A percentile compares a stretch with the other conserved stretches of the same genome.
These are phyloP conservation scores for Calcarisporium arbuscula DNA, from an alignment of 2,329 filamentous ascomycete species.

Conservation along the genomic window DNA sequence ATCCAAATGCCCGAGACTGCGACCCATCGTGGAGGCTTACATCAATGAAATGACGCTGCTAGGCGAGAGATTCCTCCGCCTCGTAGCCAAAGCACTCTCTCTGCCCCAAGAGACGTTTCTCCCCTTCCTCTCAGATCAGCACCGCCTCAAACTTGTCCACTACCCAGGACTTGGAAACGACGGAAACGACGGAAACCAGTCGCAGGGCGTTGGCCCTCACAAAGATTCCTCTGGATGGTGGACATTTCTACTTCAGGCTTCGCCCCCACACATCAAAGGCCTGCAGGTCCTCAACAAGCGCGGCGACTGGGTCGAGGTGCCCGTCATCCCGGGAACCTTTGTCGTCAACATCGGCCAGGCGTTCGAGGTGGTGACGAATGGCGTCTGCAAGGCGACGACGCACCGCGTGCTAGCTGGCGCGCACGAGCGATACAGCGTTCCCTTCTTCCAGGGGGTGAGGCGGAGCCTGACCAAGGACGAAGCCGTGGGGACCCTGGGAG, in stretches of 20 bases:
- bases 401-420: conserved; percentile 32
- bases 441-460: conserved; percentile 45
- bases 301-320: conserved; percentile 44
- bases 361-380: conserved; percentile 50
- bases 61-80: conserved; percentile 46
- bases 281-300: conserved; percentile 44
- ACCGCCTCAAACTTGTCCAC: conserved; percentile 52
- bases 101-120: conserved; percentile 43
- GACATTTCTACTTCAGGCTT: conserved; percentile 57
- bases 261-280: conserved; percentile 39
- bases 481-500: conserved; percentile 29
- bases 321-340: conserved; percentile 39
- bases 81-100: conserved; percentile 49
- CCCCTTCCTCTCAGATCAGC: conserved; percentile 48
- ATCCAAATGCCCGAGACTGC: conserved; percentile 24
- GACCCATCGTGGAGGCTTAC: conserved; percentile 37
- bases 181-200: background rate
- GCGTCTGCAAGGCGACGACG: conserved; percentile 47
- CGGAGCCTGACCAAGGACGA: conserved; percentile 37
- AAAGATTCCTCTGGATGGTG: conserved; percentile 60
- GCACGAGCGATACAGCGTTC: conserved; percentile 33
- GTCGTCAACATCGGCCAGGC: conserved; percentile 55
- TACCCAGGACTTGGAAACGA: conserved; percentile 32
- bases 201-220: conserved; percentile 54
- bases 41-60: conserved; percentile 43